Percentiles rank a stretch among this genome's conserved stretches.
Conservation (phyloP, 306 rosid species). For the Quercus suber region DNA sequence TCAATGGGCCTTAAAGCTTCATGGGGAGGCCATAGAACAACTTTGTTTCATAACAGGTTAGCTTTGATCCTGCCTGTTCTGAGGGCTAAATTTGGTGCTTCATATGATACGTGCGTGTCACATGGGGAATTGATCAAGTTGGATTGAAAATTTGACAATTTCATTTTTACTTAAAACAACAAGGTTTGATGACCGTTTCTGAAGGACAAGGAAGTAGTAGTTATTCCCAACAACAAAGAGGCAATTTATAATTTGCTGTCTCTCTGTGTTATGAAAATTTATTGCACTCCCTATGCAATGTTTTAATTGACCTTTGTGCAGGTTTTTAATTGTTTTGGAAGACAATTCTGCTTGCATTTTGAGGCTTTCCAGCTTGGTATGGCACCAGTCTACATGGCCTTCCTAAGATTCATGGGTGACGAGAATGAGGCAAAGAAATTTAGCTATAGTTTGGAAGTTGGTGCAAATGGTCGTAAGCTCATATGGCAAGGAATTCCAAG, state of each 20-base stretch:
- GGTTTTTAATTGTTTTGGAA: conserved; percentile 88
- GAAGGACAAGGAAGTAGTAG: too few relatives aligned
- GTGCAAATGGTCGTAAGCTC: conserved; percentile 78
- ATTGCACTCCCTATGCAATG: neutral
- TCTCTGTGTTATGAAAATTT: neutral
- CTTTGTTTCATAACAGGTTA: too few relatives aligned
- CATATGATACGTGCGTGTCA: too few relatives aligned
- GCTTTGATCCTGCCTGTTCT: too few relatives aligned
- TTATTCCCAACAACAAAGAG: too few relatives aligned
- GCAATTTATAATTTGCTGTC: neutral
- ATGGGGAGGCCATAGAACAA: too few relatives aligned
- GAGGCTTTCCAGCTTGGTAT: conserved; percentile 84
- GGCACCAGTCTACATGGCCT: conserved; percentile 91
- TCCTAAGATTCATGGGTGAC: conserved; percentile 89
- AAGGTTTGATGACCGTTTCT: too few relatives aligned
- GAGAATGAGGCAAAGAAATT: conserved; percentile 80
- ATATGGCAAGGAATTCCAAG: conserved; percentile 95
- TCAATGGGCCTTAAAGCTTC: too few relatives aligned
- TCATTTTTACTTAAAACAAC: too few relatives aligned
- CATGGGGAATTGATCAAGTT: too few relatives aligned
- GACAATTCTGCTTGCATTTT: conserved; percentile 90
- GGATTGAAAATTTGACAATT: too few relatives aligned
- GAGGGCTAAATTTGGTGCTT: too few relatives aligned
- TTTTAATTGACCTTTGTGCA: conserved; percentile 28
- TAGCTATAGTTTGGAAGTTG: conserved; percentile 91